A percentile compares a stretch with the other conserved stretches of the same genome.
Evolutionary conservation across 495 filamentous ascomycete species (phyloP).

Genomic region (Penicillium robsamsonii): DNA sequence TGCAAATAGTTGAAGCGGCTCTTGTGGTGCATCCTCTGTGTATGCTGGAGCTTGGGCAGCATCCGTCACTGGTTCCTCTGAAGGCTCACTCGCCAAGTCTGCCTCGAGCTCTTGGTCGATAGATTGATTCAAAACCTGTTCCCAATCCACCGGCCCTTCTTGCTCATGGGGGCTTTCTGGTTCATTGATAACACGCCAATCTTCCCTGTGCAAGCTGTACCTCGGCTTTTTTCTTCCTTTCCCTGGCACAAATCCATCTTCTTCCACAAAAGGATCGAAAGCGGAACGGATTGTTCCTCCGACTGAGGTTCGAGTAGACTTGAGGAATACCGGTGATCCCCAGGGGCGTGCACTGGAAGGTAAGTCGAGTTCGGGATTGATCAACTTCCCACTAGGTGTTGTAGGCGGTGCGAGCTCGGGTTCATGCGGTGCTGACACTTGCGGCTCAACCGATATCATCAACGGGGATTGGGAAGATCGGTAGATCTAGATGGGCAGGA

Average conservation of each 20-base stretch:
- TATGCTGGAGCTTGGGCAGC: constrained; percentile 16
- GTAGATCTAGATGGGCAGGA: constrained; percentile 27
- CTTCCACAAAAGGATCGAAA: constrained; percentile 69
- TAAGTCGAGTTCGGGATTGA: constrained; percentile 6
- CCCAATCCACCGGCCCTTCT: constrained; percentile 31
- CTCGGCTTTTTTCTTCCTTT: constrained; percentile 69
- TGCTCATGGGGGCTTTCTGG: constrained; percentile 62
- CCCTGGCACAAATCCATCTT: constrained; percentile 60
- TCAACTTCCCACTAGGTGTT: constrained; percentile 24
- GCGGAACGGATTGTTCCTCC: constrained; percentile 56
- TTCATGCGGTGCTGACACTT: constrained; percentile 25
- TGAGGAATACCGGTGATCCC: constrained; percentile 76
- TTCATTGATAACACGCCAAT: constrained; percentile 70
- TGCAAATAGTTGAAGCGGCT: constrained; percentile 16
- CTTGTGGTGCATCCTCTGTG: constrained; percentile 20
- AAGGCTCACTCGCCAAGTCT: constrained; percentile 7
- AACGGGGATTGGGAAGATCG: constrained; percentile 32
- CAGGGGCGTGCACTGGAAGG: constrained; percentile 35
- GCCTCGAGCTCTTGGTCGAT: constrained; percentile 30
- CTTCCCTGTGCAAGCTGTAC: constrained; percentile 63
- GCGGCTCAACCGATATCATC: constrained; percentile 49
- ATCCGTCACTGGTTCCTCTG: constrained; percentile 8
- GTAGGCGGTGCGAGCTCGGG: constrained; percentile 23
- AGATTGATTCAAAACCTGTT: constrained; percentile 32
- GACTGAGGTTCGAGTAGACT: constrained; percentile 59